Percentiles rank a stretch among this genome's conserved stretches.
Conservation (phyloP, 164 flowering plant species). For the Protea cynaroides region DNA sequence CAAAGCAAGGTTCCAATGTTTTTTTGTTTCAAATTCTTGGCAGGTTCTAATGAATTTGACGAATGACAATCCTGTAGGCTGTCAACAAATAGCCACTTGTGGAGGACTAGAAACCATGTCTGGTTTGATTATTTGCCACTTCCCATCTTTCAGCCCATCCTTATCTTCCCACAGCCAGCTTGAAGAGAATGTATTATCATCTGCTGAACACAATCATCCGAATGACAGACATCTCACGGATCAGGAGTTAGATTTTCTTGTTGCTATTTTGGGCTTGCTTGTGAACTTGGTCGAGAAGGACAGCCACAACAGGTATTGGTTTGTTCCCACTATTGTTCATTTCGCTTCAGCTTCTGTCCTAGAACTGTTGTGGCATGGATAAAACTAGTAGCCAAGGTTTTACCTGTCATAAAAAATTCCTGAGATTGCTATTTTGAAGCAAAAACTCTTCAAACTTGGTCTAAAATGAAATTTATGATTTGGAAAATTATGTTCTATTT, state of each 20-base stretch:
- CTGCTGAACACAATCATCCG: conserved; percentile 23
- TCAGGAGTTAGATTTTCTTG: conserved; percentile 88
- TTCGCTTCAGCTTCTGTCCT: not conserved
- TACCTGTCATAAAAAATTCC: too few species aligned
- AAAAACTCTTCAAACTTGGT: too few species aligned
- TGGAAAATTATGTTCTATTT: too few species aligned
- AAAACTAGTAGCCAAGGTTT: not conserved
- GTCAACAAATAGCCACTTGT: conserved; percentile 80
- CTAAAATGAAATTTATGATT: too few species aligned
- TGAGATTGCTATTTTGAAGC: too few species aligned
- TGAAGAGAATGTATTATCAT: conserved; percentile 14
- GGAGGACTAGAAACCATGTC: conserved; percentile 85
- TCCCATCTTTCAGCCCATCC: conserved; percentile 54
- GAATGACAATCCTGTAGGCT: conserved; percentile 87
- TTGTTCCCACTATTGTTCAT: not conserved
- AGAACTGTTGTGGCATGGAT: not conserved
- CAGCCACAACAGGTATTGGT: conserved; percentile 62
- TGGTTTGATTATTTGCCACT: conserved; percentile 70
- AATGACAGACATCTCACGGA: conserved; percentile 53
- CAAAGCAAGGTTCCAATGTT: not conserved
- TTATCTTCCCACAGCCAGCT: conserved; percentile 18
- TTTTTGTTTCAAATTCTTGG: conserved; percentile 13
- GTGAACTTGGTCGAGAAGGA: conserved; percentile 98
- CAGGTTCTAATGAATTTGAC: conserved; percentile 98
- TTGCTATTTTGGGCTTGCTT: conserved; percentile 90